Conservation (phyloP, 1,284 basidiomycete species). For the Boletellus dicymbophilus region DNA sequence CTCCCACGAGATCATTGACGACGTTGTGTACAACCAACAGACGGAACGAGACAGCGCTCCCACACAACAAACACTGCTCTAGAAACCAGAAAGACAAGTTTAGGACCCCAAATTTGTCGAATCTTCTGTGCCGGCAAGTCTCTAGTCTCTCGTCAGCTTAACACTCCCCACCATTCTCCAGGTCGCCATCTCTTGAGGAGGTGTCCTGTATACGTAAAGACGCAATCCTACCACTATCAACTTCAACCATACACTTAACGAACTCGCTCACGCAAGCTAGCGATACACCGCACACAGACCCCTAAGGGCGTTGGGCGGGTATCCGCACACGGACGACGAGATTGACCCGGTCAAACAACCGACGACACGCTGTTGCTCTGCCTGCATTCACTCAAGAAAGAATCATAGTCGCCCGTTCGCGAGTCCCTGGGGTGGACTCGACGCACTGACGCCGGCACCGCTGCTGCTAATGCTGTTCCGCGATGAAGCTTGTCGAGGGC, state of each 20-base stretch:
- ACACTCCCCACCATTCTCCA: constrained; percentile 97
- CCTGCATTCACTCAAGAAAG: constrained; percentile 73
- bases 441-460: constrained; percentile 26
- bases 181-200: constrained; percentile 97
- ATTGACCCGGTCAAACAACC: constrained; percentile 79
- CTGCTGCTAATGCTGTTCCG: too few species aligned
- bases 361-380: constrained; percentile 56
- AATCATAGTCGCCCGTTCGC: constrained; percentile 70
- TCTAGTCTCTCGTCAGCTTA: constrained; percentile 93
- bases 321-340: constrained; percentile 84
- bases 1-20: too few species aligned
- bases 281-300: constrained; percentile 90
- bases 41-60: too few species aligned
- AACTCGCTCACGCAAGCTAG: constrained; percentile 86
- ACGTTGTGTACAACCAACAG: too few species aligned
- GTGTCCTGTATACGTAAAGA: constrained; percentile 55
- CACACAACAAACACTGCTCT: too few species aligned
- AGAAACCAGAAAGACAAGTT: too few species aligned
- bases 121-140: constrained; percentile 44
- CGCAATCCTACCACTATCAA: neutral
- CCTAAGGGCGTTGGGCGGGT: constrained; percentile 88
- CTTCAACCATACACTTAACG: constrained; percentile 33
- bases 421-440: constrained; percentile 56
- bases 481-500: constrained; percentile 23
- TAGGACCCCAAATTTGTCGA: too few species aligned